Percentiles rank a stretch among this genome's conserved stretches.
Evolutionary conservation across 2,329 filamentous ascomycete species (phyloP).

Genomic region (Nemania sp.): DNA sequence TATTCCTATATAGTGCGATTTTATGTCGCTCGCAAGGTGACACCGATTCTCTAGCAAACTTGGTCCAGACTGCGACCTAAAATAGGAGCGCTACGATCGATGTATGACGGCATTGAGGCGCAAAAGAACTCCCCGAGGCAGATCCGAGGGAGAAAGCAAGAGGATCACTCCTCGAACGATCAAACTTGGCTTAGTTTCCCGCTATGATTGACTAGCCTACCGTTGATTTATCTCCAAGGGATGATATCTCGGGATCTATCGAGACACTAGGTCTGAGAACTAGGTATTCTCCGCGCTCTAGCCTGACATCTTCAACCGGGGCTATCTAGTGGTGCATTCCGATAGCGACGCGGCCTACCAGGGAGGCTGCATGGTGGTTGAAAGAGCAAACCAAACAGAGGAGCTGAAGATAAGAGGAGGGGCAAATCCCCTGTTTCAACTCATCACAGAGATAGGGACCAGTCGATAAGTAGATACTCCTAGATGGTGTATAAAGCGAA

Average conservation of each 20-base stretch:
- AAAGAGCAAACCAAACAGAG: conserved; percentile 5
- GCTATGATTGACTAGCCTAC: conserved; percentile 5
- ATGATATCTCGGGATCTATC: conserved; percentile 8
- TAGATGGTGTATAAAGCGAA: conserved; percentile 2
- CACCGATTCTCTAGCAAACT: background rate
- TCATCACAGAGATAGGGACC: background rate
- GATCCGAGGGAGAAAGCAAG: background rate
- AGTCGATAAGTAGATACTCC: background rate
- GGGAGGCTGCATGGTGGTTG: conserved; percentile 9
- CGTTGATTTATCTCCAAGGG: conserved; percentile 3
- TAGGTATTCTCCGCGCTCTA: background rate
- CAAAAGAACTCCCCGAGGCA: background rate
- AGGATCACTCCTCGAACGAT: background rate
- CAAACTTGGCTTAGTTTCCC: conserved; percentile 3
- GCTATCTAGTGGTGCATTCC: conserved; percentile 6
- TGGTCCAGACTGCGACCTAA: background rate
- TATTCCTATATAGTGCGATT: background rate
- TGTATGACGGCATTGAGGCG: background rate
- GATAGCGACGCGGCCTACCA: conserved; percentile 13
- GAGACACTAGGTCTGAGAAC: conserved; percentile 4
- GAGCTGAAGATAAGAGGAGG: conserved; percentile 35
- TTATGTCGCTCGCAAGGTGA: background rate
- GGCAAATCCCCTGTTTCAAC: conserved; percentile 14
- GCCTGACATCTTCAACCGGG: background rate
- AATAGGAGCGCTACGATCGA: background rate